Evolutionary conservation across 139 green algal species (phyloP), one percentile per base, ranked within the genome.

Genomic region (Marvania coccoides): DNA sequence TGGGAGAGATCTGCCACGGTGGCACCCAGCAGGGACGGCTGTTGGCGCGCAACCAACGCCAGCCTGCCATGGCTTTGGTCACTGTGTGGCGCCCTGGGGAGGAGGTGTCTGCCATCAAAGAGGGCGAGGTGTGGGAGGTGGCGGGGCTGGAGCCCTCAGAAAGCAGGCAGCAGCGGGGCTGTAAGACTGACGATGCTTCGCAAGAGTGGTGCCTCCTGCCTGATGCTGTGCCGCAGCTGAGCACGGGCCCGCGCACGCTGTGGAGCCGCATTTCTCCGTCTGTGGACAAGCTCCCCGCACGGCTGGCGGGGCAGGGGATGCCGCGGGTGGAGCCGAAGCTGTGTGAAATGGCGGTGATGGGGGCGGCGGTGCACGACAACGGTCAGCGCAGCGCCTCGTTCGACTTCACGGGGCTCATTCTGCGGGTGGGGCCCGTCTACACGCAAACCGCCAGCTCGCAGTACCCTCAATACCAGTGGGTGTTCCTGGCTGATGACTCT

Each of bases 391-490:
- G 15, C 37, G 57, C 47, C 62, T 14, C 40, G 10, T 63, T 69
- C n/a, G 24, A 61, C 24, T 63, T 63, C 14, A 63, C 5, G 0
- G 62, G 45, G 29, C 14, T 69, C 6, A 37, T 69, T n/a, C 15
- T 63, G 12, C 54, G 56, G 40, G 62, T 23, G n/a, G 47, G 40
- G 14, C 24, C 15, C 14, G 19, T 35, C 24, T 63, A 36, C 14
- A 14, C 23, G 12, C 13, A 23, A 29, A 19, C 7, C 26, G n/a
- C 56, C 40, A 23, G 58, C 10, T 15, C 12, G 13, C 14, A 37
- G 3, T 63, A 51, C 19, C 19, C 42, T 19, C 57, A 64, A 13
- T 69, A 23, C 38, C 62, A 69, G 58, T 69, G 62, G 62, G 40
- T 69, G 30, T 69, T 69, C 37, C 26, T 61, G 13, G 30, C 45